Evolutionary conservation across 805 yeast genomes (phyloP).

Genomic region (Lachancea sp.): DNA sequence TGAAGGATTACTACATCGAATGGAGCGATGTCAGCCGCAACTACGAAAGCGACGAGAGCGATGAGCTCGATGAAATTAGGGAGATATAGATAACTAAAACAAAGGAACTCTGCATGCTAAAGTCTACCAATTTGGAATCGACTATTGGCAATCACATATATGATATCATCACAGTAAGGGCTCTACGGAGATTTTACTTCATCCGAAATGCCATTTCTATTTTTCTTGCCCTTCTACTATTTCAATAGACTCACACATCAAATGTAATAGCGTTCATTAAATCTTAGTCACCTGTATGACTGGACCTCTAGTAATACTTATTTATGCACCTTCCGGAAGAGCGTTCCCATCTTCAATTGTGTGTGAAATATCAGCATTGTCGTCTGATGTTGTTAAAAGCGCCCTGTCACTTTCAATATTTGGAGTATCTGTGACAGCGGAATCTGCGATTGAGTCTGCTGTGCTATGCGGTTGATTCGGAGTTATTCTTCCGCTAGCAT

Average conservation of each 20-base stretch:
- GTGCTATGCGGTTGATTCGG: slow-evolving; percentile 4
- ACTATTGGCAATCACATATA: no score
- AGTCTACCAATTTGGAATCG: background rate
- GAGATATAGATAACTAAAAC: slow-evolving; percentile 4
- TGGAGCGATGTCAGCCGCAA: slow-evolving; percentile 77
- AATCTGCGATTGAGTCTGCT: slow-evolving; percentile 2
- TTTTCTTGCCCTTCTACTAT: no score
- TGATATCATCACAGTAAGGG: no score
- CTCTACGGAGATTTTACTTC: no score
- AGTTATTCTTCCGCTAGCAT: slow-evolving; percentile 5
- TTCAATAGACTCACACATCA: no score
- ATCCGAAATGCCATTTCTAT: no score
- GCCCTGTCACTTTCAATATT: slow-evolving; percentile 4
- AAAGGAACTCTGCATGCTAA: background rate
- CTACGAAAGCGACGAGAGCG: slow-evolving; percentile 38
- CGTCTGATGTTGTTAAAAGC: slow-evolving; percentile 4
- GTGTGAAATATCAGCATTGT: slow-evolving; percentile 1
- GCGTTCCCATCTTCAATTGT: slow-evolving; percentile 1
- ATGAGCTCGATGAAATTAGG: slow-evolving; percentile 38
- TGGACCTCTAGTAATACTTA: no score
- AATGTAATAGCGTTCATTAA: no score
- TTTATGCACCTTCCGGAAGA: background rate
- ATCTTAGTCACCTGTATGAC: no score
- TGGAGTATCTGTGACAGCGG: slow-evolving; percentile 3
- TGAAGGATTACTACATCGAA: slow-evolving; percentile 60